These are phyloP conservation scores for Russula dissimulans DNA, from an alignment of 768 basidiomycete genomes.

Conservation along the genomic window DNA sequence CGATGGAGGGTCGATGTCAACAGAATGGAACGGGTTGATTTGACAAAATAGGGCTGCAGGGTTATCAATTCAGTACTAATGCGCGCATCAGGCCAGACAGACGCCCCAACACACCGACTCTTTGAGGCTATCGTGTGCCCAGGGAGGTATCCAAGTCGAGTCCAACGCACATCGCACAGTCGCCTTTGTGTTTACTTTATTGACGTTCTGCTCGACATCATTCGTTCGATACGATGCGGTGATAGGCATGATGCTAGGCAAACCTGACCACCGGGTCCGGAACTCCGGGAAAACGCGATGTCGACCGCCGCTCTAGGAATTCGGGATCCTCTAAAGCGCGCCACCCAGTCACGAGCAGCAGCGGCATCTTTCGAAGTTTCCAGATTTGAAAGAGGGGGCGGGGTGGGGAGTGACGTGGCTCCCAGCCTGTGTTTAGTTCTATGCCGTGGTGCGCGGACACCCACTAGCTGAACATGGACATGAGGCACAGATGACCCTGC, in stretches of 20 bases:
- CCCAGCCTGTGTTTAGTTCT: background rate
- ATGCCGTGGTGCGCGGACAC: background rate
- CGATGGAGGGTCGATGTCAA: conserved; percentile 62
- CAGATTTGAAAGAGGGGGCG: conserved; percentile 13
- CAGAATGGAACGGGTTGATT: conserved; percentile 59
- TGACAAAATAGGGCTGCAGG: conserved; percentile 50
- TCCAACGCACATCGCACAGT: conserved; percentile 52
- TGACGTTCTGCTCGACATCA: conserved; percentile 56
- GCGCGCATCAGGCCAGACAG: background rate
- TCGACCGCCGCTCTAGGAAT: conserved; percentile 50
- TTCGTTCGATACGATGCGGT: background rate
- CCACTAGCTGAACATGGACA: background rate
- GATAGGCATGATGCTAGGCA: conserved; percentile 9
- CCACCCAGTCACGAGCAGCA: conserved; percentile 17
- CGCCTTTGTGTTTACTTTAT: conserved; percentile 83
- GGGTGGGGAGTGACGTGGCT: conserved; percentile 9
- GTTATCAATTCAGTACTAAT: background rate
- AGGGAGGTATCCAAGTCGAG: conserved; percentile 57
- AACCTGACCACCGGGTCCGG: conserved; percentile 82
- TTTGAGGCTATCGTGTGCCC: conserved; percentile 45
- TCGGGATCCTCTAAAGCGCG: background rate
- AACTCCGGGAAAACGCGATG: conserved; percentile 65
- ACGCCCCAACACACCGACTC: conserved; percentile 35
- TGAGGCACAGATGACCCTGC: background rate
- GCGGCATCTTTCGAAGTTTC: conserved; percentile 10